Evolutionary conservation across 176 grass and related monocot genomes (phyloP).

Genomic region (Musa itinerans): DNA sequence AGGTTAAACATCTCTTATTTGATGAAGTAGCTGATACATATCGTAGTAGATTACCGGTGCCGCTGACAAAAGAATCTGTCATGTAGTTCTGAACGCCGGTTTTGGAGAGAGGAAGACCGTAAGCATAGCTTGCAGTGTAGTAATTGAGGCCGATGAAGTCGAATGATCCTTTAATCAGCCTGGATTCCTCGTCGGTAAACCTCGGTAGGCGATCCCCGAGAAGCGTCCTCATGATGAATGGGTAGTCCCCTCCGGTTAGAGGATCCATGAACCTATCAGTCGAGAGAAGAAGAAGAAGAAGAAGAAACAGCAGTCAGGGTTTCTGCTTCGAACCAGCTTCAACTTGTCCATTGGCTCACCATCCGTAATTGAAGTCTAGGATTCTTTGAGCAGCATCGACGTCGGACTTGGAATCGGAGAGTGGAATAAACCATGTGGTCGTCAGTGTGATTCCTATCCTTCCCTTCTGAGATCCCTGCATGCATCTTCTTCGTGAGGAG

Average conservation of each 20-base stretch:
- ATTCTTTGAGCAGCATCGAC: constrained; percentile 5
- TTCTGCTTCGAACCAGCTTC: constrained; percentile 21
- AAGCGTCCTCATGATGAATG: constrained; percentile 12
- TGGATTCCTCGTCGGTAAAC: constrained; percentile 30
- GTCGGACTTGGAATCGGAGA: constrained; percentile 6
- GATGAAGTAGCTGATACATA: not conserved
- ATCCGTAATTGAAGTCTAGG: constrained; percentile 34
- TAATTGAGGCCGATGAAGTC: no score
- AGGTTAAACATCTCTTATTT: not conserved
- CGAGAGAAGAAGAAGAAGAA: no score
- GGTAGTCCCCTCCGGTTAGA: no score
- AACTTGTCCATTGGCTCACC: constrained; percentile 28
- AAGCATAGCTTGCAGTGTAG: no score
- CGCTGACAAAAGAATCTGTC: no score
- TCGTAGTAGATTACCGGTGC: constrained; percentile 40
- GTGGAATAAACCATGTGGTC: constrained; percentile 22
- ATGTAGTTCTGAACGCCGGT: no score
- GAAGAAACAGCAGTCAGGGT: not conserved
- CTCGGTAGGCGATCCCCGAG: constrained; percentile 25
- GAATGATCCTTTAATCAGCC: constrained; percentile 25
- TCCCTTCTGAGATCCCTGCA: constrained; percentile 25
- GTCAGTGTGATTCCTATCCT: constrained; percentile 30
- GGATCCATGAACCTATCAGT: no score
- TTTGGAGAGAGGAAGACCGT: no score
- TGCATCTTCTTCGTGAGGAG: not conserved